Percentiles rank a stretch among this genome's conserved stretches.
phyloP scores from a whole-genome alignment of 805 yeast genomes.

The Zygosaccharomyces pseudorouxii region DNA sequence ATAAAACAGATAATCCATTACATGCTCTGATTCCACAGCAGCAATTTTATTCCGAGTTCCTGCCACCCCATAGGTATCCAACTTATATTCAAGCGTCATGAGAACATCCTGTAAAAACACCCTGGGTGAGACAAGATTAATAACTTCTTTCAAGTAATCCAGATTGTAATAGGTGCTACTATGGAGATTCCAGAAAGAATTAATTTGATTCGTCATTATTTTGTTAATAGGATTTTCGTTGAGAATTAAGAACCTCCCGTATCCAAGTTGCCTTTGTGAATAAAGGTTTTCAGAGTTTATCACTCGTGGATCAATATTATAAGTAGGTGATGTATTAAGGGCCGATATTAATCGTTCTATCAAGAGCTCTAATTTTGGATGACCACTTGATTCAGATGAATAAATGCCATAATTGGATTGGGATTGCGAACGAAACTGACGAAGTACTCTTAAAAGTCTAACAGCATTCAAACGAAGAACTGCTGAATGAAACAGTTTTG shows the following conservation, averaged over 20 bases:
- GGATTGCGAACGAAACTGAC: constrained; percentile 23
- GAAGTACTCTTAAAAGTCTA: constrained; percentile 22
- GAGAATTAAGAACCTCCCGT: constrained; percentile 23
- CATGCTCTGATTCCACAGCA: constrained; percentile 24
- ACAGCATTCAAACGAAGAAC: constrained; percentile 35
- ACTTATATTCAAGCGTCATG: constrained; percentile 26
- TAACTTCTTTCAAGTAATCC: constrained; percentile 29
- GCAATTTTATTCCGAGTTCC: constrained; percentile 23
- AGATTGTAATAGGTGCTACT: constrained; percentile 36
- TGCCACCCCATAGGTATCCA: constrained; percentile 24
- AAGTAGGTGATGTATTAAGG: constrained; percentile 25
- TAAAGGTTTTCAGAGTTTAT: constrained; percentile 23
- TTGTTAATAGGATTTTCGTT: constrained; percentile 32
- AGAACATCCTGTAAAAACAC: constrained; percentile 28
- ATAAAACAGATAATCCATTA: constrained; percentile 29
- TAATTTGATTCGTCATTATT: constrained; percentile 33
- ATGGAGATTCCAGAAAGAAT: constrained; percentile 36
- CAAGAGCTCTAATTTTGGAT: constrained; percentile 25
- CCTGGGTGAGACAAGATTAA: constrained; percentile 28
- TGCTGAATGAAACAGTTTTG: constrained; percentile 41
- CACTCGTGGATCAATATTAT: constrained; percentile 29
- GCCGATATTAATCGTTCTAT: constrained; percentile 23
- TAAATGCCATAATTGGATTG: constrained; percentile 31
- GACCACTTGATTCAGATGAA: constrained; percentile 30
- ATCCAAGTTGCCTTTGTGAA: constrained; percentile 28